Evolutionary conservation across 2,329 filamentous ascomycete genomes (phyloP).

Genomic region (Trichoderma pleuroti): DNA sequence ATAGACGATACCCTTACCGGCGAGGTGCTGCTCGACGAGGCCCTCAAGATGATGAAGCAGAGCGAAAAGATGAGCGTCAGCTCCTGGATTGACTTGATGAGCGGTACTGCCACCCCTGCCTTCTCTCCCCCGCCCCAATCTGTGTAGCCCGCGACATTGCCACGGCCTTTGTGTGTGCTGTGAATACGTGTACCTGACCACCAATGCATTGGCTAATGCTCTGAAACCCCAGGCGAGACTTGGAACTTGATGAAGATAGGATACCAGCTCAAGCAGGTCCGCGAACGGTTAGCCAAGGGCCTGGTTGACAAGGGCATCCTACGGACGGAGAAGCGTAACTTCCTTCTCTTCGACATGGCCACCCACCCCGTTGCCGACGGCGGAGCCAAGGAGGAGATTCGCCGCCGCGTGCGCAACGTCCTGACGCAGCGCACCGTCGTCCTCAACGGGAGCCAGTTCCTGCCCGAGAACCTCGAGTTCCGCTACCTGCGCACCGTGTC

Average conservation of each 20-base stretch:
- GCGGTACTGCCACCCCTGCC: constrained; percentile 58
- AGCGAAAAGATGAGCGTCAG: constrained; percentile 99
- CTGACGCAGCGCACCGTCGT: constrained; percentile 93
- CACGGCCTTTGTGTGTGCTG: neutral
- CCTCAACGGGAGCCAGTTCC: constrained; percentile 77
- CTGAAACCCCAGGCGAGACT: constrained; percentile 69
- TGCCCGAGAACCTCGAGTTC: constrained; percentile 93
- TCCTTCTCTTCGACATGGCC: constrained; percentile 99
- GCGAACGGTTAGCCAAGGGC: constrained; percentile 93
- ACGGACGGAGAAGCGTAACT: constrained; percentile 98
- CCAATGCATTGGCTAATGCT: neutral
- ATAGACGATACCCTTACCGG: constrained; percentile 95
- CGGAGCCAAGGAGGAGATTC: constrained; percentile 95
- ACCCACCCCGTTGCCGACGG: constrained; percentile 96
- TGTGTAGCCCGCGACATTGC: neutral
- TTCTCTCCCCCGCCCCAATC: neutral
- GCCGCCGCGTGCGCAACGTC: constrained; percentile 85
- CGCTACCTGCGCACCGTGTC: constrained; percentile 85
- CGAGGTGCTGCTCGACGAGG: constrained; percentile 94
- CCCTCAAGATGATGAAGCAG: constrained; percentile 99
- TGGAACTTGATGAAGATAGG: constrained; percentile 99
- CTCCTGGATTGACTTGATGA: constrained; percentile 99
- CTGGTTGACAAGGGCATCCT: constrained; percentile 98
- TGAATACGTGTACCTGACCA: neutral
- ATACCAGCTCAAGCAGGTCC: constrained; percentile 98